Base-by-base conservation (phyloP, 306 rosid genomes). In the Trifolium subterraneum region DNA sequence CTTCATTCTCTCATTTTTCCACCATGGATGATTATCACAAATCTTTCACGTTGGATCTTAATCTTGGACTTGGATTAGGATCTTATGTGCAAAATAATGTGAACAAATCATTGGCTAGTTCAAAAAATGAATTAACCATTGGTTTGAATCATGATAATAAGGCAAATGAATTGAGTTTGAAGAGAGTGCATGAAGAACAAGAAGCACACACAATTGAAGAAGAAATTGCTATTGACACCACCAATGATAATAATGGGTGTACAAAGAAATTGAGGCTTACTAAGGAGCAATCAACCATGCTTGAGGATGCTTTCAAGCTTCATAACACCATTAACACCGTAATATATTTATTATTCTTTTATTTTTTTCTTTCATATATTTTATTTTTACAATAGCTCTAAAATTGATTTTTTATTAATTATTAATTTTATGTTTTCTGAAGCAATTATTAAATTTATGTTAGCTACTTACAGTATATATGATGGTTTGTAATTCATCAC, bases 201-300 rank as follows among this genome's bases (percentile, higher is more conserved):
- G 2, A 60, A 14, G 64, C 68, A 0, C 22, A 39, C 55, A 41
- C 71, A 9, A 38, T 59, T 74, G 71, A 44, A 76, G 50, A 47
- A 12, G 60, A 54, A 20, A 75, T 68, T 35, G 58, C 60, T 68
- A 55, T 75, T 42, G 14, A 25, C 75, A 68, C 36, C 69, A 62
- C 42, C 62, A 66, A 35, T 79, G 54, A 8, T 65, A 72, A 38
- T 10, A 55, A 76, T 7, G 45, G 60, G 15, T 68, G 63, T 69
- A 80, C 90, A 61, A 93, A 86, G 85, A 93, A 93, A 75, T 80
- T 91, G 77, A 84, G 91, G 85, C 97, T 93, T 70, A 73, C 96
- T 1, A 88, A 81, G 80, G 91, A 91, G 18, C 98, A 93, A 72
- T 75, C 92, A 9, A 38, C 73, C 50, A 61, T 85, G 74, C 84